Evolutionary conservation across 2,329 filamentous ascomycete species (phyloP).

Genomic region (Zymoseptoria passerinii): DNA sequence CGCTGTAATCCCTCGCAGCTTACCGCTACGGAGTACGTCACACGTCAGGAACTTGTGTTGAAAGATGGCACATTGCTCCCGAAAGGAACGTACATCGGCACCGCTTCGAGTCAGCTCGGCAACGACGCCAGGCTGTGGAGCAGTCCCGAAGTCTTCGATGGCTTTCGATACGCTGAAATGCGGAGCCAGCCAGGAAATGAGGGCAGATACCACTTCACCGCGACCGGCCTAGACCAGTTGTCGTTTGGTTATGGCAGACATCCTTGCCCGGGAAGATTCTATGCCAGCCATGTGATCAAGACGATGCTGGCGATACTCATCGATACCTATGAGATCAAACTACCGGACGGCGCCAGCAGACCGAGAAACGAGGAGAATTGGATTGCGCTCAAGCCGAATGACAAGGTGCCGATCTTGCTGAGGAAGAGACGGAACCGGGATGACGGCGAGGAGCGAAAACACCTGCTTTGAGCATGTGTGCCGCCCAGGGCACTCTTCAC

Average conservation of each 20-base stretch:
- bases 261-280: constrained; percentile 1
- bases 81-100: not conserved
- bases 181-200: not conserved
- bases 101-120: not conserved
- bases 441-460: too few species aligned
- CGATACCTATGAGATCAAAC: not conserved
- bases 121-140: not conserved
- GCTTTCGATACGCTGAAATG: not conserved
- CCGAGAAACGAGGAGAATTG: constrained; percentile 1
- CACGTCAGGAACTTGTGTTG: not conserved
- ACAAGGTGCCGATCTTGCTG: not conserved
- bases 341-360: not conserved
- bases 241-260: constrained; percentile 1
- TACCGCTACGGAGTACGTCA: not conserved
- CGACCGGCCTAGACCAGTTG: constrained; percentile 1
- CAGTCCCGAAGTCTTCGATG: not conserved
- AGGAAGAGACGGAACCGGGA: not conserved
- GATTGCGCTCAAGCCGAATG: constrained; percentile 1
- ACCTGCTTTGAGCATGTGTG: too few species aligned
- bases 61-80: not conserved
- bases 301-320: constrained; percentile 1
- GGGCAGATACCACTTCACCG: not conserved
- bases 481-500: too few species aligned
- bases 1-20: constrained; percentile 1
- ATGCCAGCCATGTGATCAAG: constrained; percentile 1